Percentiles rank a stretch among this genome's conserved stretches.
These are phyloP conservation scores for Colletotrichum horii DNA, from an alignment of 2,329 filamentous ascomycete species.

Conservation along the genomic window DNA sequence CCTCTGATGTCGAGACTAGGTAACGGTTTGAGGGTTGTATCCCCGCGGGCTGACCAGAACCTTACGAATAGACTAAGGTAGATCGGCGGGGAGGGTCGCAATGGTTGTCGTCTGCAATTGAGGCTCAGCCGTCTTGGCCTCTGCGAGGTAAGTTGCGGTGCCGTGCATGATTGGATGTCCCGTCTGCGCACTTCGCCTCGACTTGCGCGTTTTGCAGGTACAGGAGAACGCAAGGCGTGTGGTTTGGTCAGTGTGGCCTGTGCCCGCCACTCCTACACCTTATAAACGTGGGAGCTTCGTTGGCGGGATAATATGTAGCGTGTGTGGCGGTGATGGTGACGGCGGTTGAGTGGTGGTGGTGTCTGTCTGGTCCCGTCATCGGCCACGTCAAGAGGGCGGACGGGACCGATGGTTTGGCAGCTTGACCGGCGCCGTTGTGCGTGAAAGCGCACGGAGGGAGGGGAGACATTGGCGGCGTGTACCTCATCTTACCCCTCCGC, in stretches of 20 bases:
- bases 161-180: background rate
- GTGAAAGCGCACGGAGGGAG: background rate
- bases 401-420: background rate
- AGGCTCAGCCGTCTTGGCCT: constrained; percentile 19
- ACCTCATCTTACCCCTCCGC: too few relatives aligned
- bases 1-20: background rate
- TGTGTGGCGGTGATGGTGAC: background rate
- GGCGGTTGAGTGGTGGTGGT: background rate
- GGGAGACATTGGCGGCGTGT: too few relatives aligned
- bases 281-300: background rate
- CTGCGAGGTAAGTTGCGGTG: background rate
- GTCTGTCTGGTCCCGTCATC: background rate
- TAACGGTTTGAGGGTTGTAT: background rate
- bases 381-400: background rate
- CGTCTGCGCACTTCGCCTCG: background rate
- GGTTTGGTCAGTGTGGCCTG: background rate
- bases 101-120: background rate
- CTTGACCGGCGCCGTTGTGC: background rate
- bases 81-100: background rate
- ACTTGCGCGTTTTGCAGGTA: background rate
- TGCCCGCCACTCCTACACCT: background rate
- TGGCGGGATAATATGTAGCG: background rate
- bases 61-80: background rate
- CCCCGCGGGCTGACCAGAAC: background rate
- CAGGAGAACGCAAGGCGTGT: background rate